Percentiles rank a stretch among this genome's conserved stretches.
Evolutionary conservation across 306 rosid species (phyloP).

Genomic region (Gastrolobium bilobum): DNA sequence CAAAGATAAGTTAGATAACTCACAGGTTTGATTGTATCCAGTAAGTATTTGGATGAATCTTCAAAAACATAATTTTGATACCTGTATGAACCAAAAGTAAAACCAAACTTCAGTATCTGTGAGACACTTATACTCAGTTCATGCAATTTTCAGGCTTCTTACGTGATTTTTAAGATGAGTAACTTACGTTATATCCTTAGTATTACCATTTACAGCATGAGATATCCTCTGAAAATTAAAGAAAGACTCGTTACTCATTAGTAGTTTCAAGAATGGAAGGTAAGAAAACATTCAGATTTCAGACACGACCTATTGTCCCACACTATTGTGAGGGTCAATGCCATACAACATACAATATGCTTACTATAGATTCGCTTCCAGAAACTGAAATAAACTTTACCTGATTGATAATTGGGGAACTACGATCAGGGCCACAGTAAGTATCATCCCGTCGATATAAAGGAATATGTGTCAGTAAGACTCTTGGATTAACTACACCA

Average conservation of each 20-base stretch:
- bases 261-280: conserved; percentile 46
- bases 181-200: conserved; percentile 64
- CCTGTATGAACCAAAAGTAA: conserved; percentile 55
- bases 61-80: conserved; percentile 73
- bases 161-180: conserved; percentile 41
- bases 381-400: conserved; percentile 52
- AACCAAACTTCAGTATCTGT: conserved; percentile 32
- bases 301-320: conserved; percentile 30
- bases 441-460: conserved; percentile 72
- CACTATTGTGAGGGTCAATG: conserved; percentile 28
- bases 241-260: conserved; percentile 27
- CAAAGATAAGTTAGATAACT: conserved; percentile 50
- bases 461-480: conserved; percentile 84
- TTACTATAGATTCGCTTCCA: conserved; percentile 18
- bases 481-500: conserved; percentile 65
- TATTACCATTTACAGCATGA: conserved; percentile 39
- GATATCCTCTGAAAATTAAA: conserved; percentile 61
- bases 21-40: conserved; percentile 71
- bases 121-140: conserved; percentile 4
- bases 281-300: conserved; percentile 39
- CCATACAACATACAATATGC: conserved; percentile 27
- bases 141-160: conserved; percentile 31
- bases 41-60: conserved; percentile 67
- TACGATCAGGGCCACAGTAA: conserved; percentile 75
- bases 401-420: conserved; percentile 77